phyloP scores from a whole-genome alignment of 2,329 filamentous ascomycete species.

The Plectosphaerella plurivora region DNA sequence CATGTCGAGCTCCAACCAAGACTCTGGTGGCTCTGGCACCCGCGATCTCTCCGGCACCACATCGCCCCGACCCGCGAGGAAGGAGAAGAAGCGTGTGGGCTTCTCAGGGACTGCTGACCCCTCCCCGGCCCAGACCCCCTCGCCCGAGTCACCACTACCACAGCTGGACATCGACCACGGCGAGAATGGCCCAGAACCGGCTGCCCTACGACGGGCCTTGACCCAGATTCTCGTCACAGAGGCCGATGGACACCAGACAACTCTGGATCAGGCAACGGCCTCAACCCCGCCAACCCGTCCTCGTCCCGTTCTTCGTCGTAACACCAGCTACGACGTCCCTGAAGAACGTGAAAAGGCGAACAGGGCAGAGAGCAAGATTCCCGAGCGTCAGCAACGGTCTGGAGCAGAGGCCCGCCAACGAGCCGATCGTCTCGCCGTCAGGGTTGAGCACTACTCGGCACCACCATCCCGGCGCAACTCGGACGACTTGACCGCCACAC shows the following conservation, averaged over 20 bases:
- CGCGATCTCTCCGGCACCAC: neutral
- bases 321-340: conserved; percentile 37
- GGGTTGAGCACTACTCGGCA: conserved; percentile 31
- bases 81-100: conserved; percentile 35
- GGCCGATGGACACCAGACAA: conserved; percentile 9
- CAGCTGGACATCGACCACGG: conserved; percentile 14
- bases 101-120: conserved; percentile 14
- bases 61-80: conserved; percentile 14
- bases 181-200: conserved; percentile 30
- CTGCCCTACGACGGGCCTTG: conserved; percentile 30
- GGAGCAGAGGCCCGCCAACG: conserved; percentile 34
- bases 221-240: conserved; percentile 32
- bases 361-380: conserved; percentile 29
- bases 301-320: conserved; percentile 34
- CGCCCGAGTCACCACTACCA: conserved; percentile 7
- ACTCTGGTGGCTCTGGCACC: neutral
- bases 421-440: conserved; percentile 32
- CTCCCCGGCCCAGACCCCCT: conserved; percentile 6
- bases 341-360: conserved; percentile 34
- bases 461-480: conserved; percentile 13
- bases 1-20: neutral
- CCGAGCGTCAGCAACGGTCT: conserved; percentile 31
- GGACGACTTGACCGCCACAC: conserved; percentile 4
- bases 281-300: conserved; percentile 13
- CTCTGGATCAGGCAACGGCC: neutral